phyloP scores from a whole-genome alignment of 1,284 basidiomycete genomes.

The Fomitopsis palustris region DNA sequence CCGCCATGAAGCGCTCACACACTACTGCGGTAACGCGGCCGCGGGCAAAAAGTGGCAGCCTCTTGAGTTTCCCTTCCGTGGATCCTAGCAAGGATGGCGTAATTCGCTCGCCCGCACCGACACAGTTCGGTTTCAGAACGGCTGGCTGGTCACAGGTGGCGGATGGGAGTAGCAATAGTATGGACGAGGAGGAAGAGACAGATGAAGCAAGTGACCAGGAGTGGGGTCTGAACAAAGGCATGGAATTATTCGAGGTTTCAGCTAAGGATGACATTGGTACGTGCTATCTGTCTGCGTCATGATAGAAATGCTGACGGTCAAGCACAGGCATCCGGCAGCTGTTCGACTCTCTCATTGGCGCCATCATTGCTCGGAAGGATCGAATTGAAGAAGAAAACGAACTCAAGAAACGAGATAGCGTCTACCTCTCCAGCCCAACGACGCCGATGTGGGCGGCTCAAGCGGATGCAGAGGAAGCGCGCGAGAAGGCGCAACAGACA shows the following conservation, averaged over 20 bases:
- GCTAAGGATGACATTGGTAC: constrained; percentile 79
- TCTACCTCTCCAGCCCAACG: constrained; percentile 59
- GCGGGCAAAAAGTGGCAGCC: constrained; percentile 29
- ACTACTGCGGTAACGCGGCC: constrained; percentile 29
- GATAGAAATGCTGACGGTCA: constrained; percentile 1
- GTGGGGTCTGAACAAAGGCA: constrained; percentile 75
- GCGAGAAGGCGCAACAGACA: constrained; percentile 55
- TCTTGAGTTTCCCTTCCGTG: constrained; percentile 21
- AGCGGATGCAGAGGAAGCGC: constrained; percentile 76
- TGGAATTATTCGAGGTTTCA: constrained; percentile 84
- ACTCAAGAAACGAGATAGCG: constrained; percentile 73
- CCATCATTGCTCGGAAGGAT: constrained; percentile 75
- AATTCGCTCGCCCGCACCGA: constrained; percentile 34
- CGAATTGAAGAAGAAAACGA: constrained; percentile 76
- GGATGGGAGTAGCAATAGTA: constrained; percentile 61
- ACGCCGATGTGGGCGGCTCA: constrained; percentile 73
- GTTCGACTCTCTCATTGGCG: constrained; percentile 71
- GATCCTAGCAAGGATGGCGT: constrained; percentile 26
- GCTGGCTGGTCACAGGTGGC: constrained; percentile 51
- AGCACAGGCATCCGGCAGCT: constrained; percentile 66
- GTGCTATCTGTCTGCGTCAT: constrained; percentile 24
- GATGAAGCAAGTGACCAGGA: constrained; percentile 56
- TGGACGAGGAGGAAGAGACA: constrained; percentile 58
- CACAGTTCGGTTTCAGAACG: constrained; percentile 46
- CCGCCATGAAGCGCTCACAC: constrained; percentile 29